Evolutionary conservation across 2,329 filamentous ascomycete genomes (phyloP).

Genomic region (Penicillium aurantiogriseum): DNA sequence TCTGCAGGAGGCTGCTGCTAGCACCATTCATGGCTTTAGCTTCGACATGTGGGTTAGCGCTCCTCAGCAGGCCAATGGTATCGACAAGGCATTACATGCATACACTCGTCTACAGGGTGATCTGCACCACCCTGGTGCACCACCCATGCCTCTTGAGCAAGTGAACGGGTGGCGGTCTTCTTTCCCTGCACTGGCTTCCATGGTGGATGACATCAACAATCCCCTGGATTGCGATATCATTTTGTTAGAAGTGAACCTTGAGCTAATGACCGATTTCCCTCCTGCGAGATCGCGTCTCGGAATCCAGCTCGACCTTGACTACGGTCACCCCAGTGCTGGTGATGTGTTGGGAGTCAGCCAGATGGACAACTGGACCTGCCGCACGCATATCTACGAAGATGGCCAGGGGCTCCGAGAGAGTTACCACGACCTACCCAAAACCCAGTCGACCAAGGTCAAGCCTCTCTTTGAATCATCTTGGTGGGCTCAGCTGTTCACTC

Average conservation of each 20-base stretch:
- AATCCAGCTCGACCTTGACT: slow-evolving; percentile 45
- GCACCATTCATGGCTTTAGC: slow-evolving; percentile 37
- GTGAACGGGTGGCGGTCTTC: slow-evolving; percentile 41
- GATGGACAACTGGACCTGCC: slow-evolving; percentile 45
- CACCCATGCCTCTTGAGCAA: slow-evolving; percentile 42
- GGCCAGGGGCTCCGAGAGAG: slow-evolving; percentile 32
- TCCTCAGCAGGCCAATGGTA: slow-evolving; percentile 35
- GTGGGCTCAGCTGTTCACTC: slow-evolving; percentile 47
- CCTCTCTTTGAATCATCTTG: slow-evolving; percentile 46
- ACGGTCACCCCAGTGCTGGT: slow-evolving; percentile 34
- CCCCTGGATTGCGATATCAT: slow-evolving; percentile 44
- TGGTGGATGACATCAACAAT: slow-evolving; percentile 35
- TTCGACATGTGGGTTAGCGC: slow-evolving; percentile 50
- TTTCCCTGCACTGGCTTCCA: slow-evolving; percentile 41
- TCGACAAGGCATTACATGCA: slow-evolving; percentile 43
- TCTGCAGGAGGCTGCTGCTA: slow-evolving; percentile 30
- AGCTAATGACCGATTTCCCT: slow-evolving; percentile 47
- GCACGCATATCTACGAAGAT: slow-evolving; percentile 44
- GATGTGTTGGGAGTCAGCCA: slow-evolving; percentile 35
- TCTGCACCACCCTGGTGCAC: slow-evolving; percentile 33
- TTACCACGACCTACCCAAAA: slow-evolving; percentile 35
- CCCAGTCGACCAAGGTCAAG: slow-evolving; percentile 42
- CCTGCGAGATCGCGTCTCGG: slow-evolving; percentile 42
- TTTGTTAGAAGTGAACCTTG: slow-evolving; percentile 44
- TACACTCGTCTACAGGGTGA: slow-evolving; percentile 46